Base-by-base conservation (phyloP, 495 filamentous ascomycete genomes). In the Trichocladium antarcticum region DNA sequence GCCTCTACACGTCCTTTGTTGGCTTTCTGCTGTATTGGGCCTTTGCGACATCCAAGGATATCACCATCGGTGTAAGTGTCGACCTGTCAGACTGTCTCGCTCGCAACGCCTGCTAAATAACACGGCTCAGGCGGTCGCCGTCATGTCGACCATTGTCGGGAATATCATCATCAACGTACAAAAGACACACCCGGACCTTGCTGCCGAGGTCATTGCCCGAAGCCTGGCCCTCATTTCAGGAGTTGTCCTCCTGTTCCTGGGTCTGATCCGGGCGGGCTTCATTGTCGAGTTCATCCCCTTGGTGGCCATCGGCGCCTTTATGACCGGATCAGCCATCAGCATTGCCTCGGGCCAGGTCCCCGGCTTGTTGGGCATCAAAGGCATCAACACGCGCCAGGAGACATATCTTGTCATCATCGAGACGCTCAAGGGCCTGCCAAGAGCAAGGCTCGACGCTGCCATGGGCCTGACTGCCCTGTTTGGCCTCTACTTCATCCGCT, bases 141-240 rank as follows among this genome's bases (percentile, higher is more conserved):
- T 97, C 49, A 85, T 95, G 82, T 98, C 90, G 3, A 92, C 85
- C 12, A 67, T 97, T 38, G 82, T 82, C 3, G 92, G 92, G 34
- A 80, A 82, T 36, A 81, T 94, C 38, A 74, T 96, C 43, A 51
- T 66, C 38, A 62, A 74, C 8, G 82, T 78, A 7, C 58, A 68
- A 24, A 63, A 68, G 20, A 66, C 58, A 27, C 62, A 79, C 36
- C 67, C 59, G 3, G 50, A 62, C 1, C 61, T 73, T 14, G 47
- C 48, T 1, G 53, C 61, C 5, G 59, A 68, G 6, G 59, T 56
- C 28, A 70, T 75, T 37, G 72, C 72, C 6, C 59, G 67, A 7
- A 66, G 64, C 20, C 59, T 77, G 20, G 65, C 73, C 6, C 53
- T 78, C 9, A 67, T 77, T 14, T 66, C 66, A 24, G 74, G 74